Evolutionary conservation across 1,284 basidiomycete species (phyloP).

Genomic region (Porogramme epimiltina): DNA sequence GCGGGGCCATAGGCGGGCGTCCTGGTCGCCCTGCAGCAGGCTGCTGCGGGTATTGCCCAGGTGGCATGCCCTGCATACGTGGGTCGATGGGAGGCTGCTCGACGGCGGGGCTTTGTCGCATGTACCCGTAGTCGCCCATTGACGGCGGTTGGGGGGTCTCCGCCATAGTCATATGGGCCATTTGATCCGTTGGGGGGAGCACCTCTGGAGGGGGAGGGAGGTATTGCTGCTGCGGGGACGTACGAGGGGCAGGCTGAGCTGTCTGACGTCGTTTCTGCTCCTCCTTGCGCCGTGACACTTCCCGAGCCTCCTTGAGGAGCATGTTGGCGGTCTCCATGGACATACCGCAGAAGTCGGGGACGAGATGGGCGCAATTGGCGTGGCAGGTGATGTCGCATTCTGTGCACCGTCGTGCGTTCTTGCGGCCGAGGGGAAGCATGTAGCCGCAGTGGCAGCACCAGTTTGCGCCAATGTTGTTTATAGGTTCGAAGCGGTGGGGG

Average conservation of each 20-base stretch:
- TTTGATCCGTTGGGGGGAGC: constrained; percentile 35
- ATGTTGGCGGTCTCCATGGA: constrained; percentile 99
- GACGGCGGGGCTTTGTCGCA: constrained; percentile 18
- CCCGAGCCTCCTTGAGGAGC: constrained; percentile 89
- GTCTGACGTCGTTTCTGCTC: constrained; percentile 39
- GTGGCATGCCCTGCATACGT: constrained; percentile 14
- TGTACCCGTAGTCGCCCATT: constrained; percentile 28
- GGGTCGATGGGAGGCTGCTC: constrained; percentile 11
- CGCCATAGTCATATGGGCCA: constrained; percentile 56
- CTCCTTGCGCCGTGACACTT: constrained; percentile 52
- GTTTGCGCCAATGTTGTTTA: constrained; percentile 97
- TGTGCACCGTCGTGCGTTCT: constrained; percentile 93
- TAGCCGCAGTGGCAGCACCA: constrained; percentile 99
- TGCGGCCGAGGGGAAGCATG: constrained; percentile 95
- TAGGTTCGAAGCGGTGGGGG: constrained; percentile 96
- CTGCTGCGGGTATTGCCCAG: constrained; percentile 24
- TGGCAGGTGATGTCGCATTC: constrained; percentile 98
- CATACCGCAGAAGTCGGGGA: constrained; percentile 99
- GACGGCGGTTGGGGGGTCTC: constrained; percentile 30
- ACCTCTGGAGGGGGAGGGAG: constrained; percentile 17
- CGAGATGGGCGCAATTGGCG: constrained; percentile 96
- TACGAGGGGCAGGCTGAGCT: constrained; percentile 8
- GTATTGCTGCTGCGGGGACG: constrained; percentile 25
- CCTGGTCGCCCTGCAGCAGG: constrained; percentile 14
- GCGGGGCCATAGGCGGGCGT: constrained; percentile 21